Conservation (phyloP, 2,329 filamentous ascomycete species). For the Stemphylium lycopersici region DNA sequence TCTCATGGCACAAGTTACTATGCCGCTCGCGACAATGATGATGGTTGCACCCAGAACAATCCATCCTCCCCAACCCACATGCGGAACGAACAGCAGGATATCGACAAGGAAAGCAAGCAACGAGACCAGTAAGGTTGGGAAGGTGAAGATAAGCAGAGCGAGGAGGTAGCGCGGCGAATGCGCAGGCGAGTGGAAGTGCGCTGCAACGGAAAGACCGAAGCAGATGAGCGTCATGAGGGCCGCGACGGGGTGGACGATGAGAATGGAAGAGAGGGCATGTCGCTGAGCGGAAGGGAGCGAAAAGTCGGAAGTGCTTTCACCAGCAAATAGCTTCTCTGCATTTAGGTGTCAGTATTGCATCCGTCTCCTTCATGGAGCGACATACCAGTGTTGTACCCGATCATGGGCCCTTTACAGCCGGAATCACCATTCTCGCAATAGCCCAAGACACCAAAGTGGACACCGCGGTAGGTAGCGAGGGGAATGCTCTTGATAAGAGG, state of each 20-base stretch:
- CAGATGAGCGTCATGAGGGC: conserved; percentile 85
- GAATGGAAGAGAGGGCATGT: conserved; percentile 78
- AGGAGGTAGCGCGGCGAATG: conserved; percentile 91
- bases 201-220: conserved; percentile 76
- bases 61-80: conserved; percentile 93
- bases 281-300: conserved; percentile 69
- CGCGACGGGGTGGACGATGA: conserved; percentile 92
- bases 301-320: conserved; percentile 59
- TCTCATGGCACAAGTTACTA: conserved; percentile 94
- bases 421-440: conserved; percentile 67
- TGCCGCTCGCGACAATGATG: conserved; percentile 77
- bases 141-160: conserved; percentile 80
- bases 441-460: conserved; percentile 91
- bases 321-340: conserved; percentile 56
- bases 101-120: conserved; percentile 91
- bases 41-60: conserved; percentile 89
- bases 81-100: conserved; percentile 91
- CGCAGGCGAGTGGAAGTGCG: conserved; percentile 85
- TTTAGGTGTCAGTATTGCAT: conserved; percentile 18
- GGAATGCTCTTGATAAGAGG: conserved; percentile 87
- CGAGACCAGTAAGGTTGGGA: conserved; percentile 82
- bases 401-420: conserved; percentile 71
- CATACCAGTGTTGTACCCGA: conserved; percentile 87
- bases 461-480: conserved; percentile 75
- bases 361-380: conserved; percentile 23